Conservation (phyloP, 768 basidiomycete species). For the Trichaptum fuscoviolaceum region DNA sequence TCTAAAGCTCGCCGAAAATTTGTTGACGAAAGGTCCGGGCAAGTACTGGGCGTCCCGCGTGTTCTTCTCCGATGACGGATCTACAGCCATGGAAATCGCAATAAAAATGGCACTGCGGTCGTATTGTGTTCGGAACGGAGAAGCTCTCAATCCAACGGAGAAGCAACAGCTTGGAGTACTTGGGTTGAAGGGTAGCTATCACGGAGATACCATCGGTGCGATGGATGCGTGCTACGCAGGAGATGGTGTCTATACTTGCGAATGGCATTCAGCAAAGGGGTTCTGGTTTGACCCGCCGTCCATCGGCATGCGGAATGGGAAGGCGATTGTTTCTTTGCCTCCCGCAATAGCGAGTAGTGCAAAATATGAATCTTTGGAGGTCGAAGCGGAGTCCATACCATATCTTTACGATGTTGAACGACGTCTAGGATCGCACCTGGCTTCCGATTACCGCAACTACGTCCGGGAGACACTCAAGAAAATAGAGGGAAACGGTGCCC, state of each 20-base stretch:
- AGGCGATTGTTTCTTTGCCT: slow-evolving; percentile 50
- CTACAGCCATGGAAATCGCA: slow-evolving; percentile 96
- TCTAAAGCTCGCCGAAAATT: slow-evolving; percentile 71
- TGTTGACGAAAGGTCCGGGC: slow-evolving; percentile 74
- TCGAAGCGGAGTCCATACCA: slow-evolving; percentile 42
- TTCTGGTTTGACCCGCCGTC: slow-evolving; percentile 92
- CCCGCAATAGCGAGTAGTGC: slow-evolving; percentile 30
- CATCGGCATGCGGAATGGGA: slow-evolving; percentile 61
- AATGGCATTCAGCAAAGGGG: slow-evolving; percentile 92
- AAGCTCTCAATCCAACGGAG: slow-evolving; percentile 28
- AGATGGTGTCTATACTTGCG: slow-evolving; percentile 81
- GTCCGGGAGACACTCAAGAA: slow-evolving; percentile 47
- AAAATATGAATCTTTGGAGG: slow-evolving; percentile 6
- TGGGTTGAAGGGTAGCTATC: slow-evolving; percentile 89
- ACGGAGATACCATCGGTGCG: slow-evolving; percentile 94
- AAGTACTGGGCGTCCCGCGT: slow-evolving; percentile 86
- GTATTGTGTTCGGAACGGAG: slow-evolving; percentile 38
- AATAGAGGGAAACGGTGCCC: slow-evolving; percentile 35
- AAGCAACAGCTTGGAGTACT: slow-evolving; percentile 65
- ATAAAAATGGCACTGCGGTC: slow-evolving; percentile 93
- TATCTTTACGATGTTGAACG: slow-evolving; percentile 65
- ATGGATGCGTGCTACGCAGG: slow-evolving; percentile 90
- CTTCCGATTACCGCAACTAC: slow-evolving; percentile 53
- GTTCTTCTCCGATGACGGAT: slow-evolving; percentile 93
- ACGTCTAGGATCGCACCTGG: slow-evolving; percentile 59